Conservation (phyloP, 1,139 yeast genomes). For the Candida buenavistaensis region DNA sequence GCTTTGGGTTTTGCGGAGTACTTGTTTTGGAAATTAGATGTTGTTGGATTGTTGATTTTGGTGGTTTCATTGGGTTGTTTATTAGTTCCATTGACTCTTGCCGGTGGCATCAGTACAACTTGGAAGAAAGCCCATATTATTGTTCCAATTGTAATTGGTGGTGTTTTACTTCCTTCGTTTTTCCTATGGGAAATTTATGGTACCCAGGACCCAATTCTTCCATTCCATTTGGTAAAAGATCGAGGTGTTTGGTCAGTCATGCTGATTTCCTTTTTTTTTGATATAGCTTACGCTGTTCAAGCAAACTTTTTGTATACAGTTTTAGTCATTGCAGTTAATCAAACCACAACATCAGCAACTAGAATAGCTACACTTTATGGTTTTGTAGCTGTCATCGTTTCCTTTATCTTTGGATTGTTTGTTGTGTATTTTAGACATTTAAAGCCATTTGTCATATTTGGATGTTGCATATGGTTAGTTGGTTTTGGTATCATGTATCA, state of each 20-base stretch:
- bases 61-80: slow-evolving; percentile 35
- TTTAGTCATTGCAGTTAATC: slow-evolving; percentile 35
- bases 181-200: slow-evolving; percentile 31
- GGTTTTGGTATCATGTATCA: slow-evolving; percentile 36
- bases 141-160: slow-evolving; percentile 40
- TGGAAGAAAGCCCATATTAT: slow-evolving; percentile 34
- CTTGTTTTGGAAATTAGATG: slow-evolving; percentile 37
- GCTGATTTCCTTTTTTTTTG: slow-evolving; percentile 29
- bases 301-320: slow-evolving; percentile 35
- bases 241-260: slow-evolving; percentile 39
- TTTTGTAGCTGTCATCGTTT: slow-evolving; percentile 34
- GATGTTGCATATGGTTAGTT: slow-evolving; percentile 35
- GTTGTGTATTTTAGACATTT: slow-evolving; percentile 30
- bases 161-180: slow-evolving; percentile 33
- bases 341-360: slow-evolving; percentile 33
- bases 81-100: slow-evolving; percentile 40
- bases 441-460: slow-evolving; percentile 34
- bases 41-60: slow-evolving; percentile 33
- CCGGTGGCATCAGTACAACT: slow-evolving; percentile 31
- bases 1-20: slow-evolving; percentile 20
- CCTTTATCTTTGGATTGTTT: slow-evolving; percentile 34
- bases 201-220: slow-evolving; percentile 34
- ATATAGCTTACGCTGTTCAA: slow-evolving; percentile 32
- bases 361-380: slow-evolving; percentile 33
- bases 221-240: slow-evolving; percentile 32